Percentiles rank a stretch among this genome's conserved stretches.
These are phyloP conservation scores for Monosporascus cannonballus DNA, from an alignment of 2,329 filamentous ascomycete species.

Conservation along the genomic window DNA sequence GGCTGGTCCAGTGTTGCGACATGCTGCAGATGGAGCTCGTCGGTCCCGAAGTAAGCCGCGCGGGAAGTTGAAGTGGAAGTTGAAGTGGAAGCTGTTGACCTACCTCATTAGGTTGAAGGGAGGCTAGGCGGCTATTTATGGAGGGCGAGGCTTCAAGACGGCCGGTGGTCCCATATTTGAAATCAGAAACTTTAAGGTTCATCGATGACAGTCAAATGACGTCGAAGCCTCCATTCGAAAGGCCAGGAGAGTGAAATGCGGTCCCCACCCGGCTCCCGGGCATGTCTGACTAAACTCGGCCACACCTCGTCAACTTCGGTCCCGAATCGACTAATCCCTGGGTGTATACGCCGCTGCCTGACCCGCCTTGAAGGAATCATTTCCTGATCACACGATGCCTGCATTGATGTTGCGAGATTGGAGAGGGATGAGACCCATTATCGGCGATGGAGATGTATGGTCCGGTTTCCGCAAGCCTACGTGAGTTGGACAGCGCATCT, in stretches of 20 bases:
- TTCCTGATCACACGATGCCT: not conserved
- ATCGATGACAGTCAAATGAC: not conserved
- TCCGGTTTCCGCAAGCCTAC: too few relatives aligned
- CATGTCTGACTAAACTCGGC: not conserved
- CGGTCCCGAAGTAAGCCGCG: not conserved
- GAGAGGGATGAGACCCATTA: too few relatives aligned
- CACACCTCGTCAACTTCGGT: not conserved
- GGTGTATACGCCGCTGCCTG: not conserved
- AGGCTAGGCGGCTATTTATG: not conserved
- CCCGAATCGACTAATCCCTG: not conserved
- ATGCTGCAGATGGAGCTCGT: not conserved
- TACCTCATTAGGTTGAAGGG: too few relatives aligned
- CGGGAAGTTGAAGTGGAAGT: not conserved
- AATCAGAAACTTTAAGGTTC: not conserved
- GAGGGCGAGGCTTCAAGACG: not conserved
- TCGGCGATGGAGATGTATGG: too few relatives aligned
- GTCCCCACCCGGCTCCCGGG: not conserved
- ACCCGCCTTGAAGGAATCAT: not conserved
- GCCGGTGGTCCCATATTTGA: not conserved
- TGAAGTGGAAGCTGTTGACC: not conserved
- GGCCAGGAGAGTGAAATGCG: not conserved
- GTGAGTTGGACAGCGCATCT: too few relatives aligned
- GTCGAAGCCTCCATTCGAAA: not conserved
- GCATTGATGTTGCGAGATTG: too few relatives aligned
- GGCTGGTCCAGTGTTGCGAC: not conserved